Conservation (phyloP, 257 asterid genomes). For the Apocynum venetum region DNA sequence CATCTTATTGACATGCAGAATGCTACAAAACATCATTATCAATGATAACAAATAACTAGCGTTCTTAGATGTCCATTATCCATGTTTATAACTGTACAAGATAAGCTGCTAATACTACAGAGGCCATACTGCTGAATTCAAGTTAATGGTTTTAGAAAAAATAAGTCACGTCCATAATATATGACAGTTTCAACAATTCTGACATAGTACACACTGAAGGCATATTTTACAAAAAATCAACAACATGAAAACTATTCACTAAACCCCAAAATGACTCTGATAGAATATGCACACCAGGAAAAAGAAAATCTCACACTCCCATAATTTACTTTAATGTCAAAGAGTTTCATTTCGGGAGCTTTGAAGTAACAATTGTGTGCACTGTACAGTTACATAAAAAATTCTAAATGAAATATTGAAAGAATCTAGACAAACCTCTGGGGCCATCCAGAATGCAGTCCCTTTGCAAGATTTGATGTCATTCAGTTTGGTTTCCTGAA, state of each 20-base stretch:
- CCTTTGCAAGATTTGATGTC: constrained; percentile 92
- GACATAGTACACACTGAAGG: background rate
- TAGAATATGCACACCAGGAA: background rate
- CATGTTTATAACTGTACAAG: background rate
- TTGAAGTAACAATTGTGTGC: background rate
- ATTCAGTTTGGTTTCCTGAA: constrained; percentile 78
- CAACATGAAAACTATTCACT: background rate
- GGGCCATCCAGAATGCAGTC: constrained; percentile 99
- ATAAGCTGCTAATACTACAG: background rate
- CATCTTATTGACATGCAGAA: background rate
- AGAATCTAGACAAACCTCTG: constrained; percentile 61
- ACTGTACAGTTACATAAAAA: background rate
- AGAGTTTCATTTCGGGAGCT: background rate
- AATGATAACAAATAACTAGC: background rate
- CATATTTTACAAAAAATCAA: background rate
- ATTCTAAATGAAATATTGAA: background rate
- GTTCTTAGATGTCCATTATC: background rate
- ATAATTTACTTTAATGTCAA: background rate
- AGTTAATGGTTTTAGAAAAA: background rate
- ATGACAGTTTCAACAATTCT: background rate
- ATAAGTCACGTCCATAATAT: background rate
- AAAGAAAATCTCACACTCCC: background rate
- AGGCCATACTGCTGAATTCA: background rate
- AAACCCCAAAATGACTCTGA: background rate
- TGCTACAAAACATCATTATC: background rate